Percentiles rank a stretch among this genome's conserved stretches.
phyloP scores from a whole-genome alignment of 805 yeast genomes.

The Lachancea cidri region DNA sequence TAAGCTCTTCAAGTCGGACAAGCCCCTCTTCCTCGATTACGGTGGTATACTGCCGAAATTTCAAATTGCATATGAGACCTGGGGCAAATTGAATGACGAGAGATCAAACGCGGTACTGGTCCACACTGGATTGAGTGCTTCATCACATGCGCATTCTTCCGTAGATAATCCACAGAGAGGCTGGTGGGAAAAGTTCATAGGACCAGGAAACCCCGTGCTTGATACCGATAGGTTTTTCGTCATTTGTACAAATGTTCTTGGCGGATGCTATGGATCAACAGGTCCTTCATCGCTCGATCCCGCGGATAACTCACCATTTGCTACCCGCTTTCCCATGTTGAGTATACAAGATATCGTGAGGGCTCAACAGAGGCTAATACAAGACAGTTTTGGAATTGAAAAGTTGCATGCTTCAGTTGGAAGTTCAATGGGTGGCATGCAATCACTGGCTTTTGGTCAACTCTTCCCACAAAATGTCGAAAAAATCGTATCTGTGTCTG shows the following conservation, averaged over 20 bases:
- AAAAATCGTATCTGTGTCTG: conserved; percentile 74
- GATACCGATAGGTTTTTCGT: conserved; percentile 81
- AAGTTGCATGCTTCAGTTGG: conserved; percentile 79
- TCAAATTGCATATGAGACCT: conserved; percentile 86
- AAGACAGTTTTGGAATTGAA: conserved; percentile 53
- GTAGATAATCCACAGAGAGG: conserved; percentile 64
- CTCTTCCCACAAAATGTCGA: conserved; percentile 76
- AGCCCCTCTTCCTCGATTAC: conserved; percentile 69
- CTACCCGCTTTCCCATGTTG: conserved; percentile 81
- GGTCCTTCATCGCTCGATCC: conserved; percentile 86
- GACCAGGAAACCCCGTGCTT: conserved; percentile 63
- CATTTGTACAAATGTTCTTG: conserved; percentile 85
- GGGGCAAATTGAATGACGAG: conserved; percentile 69
- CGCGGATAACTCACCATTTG: conserved; percentile 59
- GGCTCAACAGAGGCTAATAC: conserved; percentile 71
- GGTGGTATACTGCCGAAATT: conserved; percentile 74
- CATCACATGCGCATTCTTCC: conserved; percentile 89
- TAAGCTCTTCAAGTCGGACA: conserved; percentile 45
- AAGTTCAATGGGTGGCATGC: conserved; percentile 99
- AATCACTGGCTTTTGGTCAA: conserved; percentile 78
- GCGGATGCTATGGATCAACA: conserved; percentile 93
- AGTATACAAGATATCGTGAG: conserved; percentile 88
- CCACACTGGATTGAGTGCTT: conserved; percentile 90
- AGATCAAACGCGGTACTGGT: conserved; percentile 70
- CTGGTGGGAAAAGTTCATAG: conserved; percentile 96